Evolutionary conservation across 208 protist species (phyloP), one percentile per base, ranked within the genome.

Genomic region (Wallacemonas sp.): DNA sequence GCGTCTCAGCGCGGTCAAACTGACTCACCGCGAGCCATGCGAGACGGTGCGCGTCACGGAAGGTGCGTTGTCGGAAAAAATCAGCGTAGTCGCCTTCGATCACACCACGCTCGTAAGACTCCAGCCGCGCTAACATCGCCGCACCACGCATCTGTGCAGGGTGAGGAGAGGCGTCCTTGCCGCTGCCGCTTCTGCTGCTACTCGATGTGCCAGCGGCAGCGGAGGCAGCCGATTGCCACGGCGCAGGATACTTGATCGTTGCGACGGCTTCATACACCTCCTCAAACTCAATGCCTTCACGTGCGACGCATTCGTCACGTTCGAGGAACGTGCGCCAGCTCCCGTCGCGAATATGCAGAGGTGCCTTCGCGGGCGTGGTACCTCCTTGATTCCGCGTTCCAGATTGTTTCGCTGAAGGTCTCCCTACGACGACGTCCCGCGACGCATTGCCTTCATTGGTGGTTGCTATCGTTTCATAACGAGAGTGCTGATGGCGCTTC

Each of bases 291-390:
- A 91, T 56, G 1, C 39, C 31, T 45, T 87, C 72, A n/a, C 85
- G 85, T 56, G 62, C 73, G 3, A 77, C 72, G 53, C 80, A 84
- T 61, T 91, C 85, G 26, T 86, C 74, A 14, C 79, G 53, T 5
- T 63, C 51, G 17, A 88, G 41, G 9, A 60, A 17, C 11, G 70
- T 12, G 12, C 76, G 14, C 66, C 68, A 72, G 1, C 66, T 71
- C 8, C 68, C 75, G 44, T 68, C 63, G 2, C 71, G 65, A 0
- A 80, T 34, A 6, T 5, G 9, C 51, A 41, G 9, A 11, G 36
- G 51, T 8, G 21, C 46, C 36, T 41, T 46, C 42, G 42, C 42
- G 17, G 11, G 4, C 11, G 42, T 8, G 5, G 42, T 19, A 8
- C 11, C 14, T 19, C 17, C 42, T 4, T 19, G 42, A 11, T 22